Conservation (phyloP, 495 filamentous ascomycete genomes). For the Daldinia caldariorum region DNA sequence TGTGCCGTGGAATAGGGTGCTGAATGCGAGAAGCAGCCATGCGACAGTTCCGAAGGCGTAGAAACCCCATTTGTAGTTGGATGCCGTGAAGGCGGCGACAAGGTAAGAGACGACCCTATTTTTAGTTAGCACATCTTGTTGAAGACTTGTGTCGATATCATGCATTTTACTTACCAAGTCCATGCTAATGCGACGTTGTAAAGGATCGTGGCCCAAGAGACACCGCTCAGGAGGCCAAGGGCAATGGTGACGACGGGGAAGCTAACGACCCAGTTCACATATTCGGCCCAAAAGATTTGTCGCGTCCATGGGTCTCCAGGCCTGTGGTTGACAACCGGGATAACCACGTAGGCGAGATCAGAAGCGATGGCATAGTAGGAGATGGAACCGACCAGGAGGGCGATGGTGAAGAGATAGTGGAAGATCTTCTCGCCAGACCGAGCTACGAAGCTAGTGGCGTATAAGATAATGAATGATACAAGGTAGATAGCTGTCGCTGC, state of each 20-base stretch:
- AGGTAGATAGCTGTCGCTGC: constrained; percentile 57
- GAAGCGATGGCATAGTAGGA: constrained; percentile 58
- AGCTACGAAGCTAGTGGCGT: constrained; percentile 52
- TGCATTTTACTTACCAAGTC: constrained; percentile 50
- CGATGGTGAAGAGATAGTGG: constrained; percentile 63
- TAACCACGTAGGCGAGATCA: constrained; percentile 52
- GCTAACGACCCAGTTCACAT: constrained; percentile 59
- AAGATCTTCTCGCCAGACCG: constrained; percentile 60
- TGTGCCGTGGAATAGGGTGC: constrained; percentile 45
- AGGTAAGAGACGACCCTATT: constrained; percentile 55
- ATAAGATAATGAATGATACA: constrained; percentile 52
- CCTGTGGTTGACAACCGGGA: constrained; percentile 50
- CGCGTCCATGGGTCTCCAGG: constrained; percentile 43
- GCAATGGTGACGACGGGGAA: constrained; percentile 55
- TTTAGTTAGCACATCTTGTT: neutral
- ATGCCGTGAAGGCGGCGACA: constrained; percentile 54
- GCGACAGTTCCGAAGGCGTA: constrained; percentile 56
- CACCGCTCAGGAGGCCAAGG: constrained; percentile 56
- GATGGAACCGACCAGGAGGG: constrained; percentile 57
- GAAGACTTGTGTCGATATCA: neutral
- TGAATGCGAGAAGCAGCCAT: constrained; percentile 49
- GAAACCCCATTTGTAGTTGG: constrained; percentile 64
- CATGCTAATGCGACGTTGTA: constrained; percentile 57
- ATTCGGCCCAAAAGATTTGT: constrained; percentile 63
- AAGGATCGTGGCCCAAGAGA: constrained; percentile 59